Evolutionary conservation across 495 filamentous ascomycete genomes (phyloP).

Genomic region (Penicillium odoratum): DNA sequence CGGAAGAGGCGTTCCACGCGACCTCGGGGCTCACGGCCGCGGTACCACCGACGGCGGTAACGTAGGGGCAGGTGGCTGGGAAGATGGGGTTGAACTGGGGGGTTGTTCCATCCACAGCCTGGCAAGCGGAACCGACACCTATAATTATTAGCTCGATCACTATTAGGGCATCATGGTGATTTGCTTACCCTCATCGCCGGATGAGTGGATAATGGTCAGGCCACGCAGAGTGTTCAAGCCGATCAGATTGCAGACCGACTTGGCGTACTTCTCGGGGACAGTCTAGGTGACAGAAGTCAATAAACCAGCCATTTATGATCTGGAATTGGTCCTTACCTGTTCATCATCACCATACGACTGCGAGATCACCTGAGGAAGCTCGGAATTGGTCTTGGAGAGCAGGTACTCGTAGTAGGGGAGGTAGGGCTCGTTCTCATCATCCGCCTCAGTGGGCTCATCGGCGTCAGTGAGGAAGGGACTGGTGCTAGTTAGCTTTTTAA

Average conservation of each 20-base stretch:
- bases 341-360: constrained; percentile 76
- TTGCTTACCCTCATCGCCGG: constrained; percentile 61
- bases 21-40: constrained; percentile 51
- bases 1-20: constrained; percentile 50
- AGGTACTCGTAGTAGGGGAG: constrained; percentile 62
- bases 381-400: constrained; percentile 48
- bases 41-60: constrained; percentile 67
- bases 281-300: constrained; percentile 40
- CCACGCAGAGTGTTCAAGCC: constrained; percentile 68
- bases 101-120: constrained; percentile 58
- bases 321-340: constrained; percentile 21
- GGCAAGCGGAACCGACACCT: constrained; percentile 57
- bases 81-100: constrained; percentile 61
- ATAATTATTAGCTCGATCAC: not conserved
- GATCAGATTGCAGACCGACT: constrained; percentile 65
- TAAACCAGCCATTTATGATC: not conserved
- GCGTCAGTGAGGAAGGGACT: constrained; percentile 58
- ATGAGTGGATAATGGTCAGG: constrained; percentile 62
- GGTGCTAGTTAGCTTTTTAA: not conserved
- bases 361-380: constrained; percentile 66
- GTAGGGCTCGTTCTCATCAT: constrained; percentile 66
- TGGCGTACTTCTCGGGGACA: constrained; percentile 63
- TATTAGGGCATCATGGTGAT: constrained; percentile 20
- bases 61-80: constrained; percentile 65
- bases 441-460: constrained; percentile 47